Percentiles rank a stretch among this genome's conserved stretches.
Conservation (phyloP, 2,329 filamentous ascomycete genomes). For the Emergomyces orientalis region DNA sequence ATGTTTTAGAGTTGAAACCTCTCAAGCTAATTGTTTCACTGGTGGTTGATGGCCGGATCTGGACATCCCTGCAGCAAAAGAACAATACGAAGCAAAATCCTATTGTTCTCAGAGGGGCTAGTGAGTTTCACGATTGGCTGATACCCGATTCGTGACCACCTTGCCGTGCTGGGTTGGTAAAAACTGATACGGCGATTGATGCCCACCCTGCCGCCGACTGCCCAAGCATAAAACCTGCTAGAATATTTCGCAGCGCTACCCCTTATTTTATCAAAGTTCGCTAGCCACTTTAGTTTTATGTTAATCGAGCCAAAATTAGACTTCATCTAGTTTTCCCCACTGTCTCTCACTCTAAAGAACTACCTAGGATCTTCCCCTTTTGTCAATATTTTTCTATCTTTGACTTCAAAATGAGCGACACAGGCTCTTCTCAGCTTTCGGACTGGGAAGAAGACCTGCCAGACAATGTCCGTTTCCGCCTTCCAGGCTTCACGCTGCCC, state of each 20-base stretch:
- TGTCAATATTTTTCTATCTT: not conserved
- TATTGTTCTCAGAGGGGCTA: slow-evolving; percentile 3
- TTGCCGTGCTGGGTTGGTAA: not conserved
- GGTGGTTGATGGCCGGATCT: not conserved
- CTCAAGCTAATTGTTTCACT: not conserved
- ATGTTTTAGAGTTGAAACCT: not conserved
- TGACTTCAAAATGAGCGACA: not conserved
- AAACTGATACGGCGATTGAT: not conserved
- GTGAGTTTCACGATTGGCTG: not conserved
- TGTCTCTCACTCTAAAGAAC: not conserved
- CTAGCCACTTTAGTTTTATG: not conserved
- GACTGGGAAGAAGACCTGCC: slow-evolving; percentile 5
- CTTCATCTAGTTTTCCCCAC: not conserved
- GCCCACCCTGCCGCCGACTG: not conserved
- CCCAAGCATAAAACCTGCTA: not conserved
- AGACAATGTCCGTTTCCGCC: slow-evolving; percentile 2
- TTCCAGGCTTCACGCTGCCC: slow-evolving; percentile 7
- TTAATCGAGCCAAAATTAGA: not conserved
- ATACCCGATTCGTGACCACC: not conserved
- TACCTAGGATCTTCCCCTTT: not conserved
- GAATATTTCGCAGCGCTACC: not conserved
- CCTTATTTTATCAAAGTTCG: not conserved
- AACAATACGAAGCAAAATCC: not conserved
- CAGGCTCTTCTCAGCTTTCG: not conserved
- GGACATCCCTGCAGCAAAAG: not conserved